Base-by-base conservation (phyloP, 768 basidiomycete species). In the Panaeolus papilionaceus region DNA sequence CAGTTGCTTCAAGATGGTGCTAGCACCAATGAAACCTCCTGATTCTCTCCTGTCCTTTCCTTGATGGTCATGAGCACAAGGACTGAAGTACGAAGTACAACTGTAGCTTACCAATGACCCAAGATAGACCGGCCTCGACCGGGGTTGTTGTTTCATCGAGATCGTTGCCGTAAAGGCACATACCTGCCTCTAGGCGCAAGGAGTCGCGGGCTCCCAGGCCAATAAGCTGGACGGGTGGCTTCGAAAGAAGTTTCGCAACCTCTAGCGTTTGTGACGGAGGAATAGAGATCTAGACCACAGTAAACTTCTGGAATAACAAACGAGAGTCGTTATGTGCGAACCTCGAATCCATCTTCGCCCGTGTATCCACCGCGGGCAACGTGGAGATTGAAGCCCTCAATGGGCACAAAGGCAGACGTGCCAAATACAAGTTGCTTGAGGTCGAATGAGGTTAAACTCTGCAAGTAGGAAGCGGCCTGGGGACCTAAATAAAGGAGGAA, bases 301-400 rank as follows among this genome's bases (percentile, higher is more conserved):
- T 67, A 44, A 66, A 64, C 42, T 23, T 33, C 18, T 67, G 28
- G 33, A 44, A 37, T 20, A 54, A 62, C 20, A 64, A 45, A 61
- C 49, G 37, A 49, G 26, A 62, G 61, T 58, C 23, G 38, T 28
- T 33, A 67, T 23, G 38, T 63, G 69, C 70, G 67, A 28, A 90
- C 95, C 85, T 99, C 98, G 71, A 99, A 99, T 0, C 98, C 98
- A 78, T 99, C 98, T 80, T 99, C 98, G 11, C 98, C 98, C 0
- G 98, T 99, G 79, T 99, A 99, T 4, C 98, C 98, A 37, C 95
- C 94, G 16, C 98, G 89, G 8, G 95, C 93, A 38, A 99, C 88
- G 75, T 99, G 95, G 40, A 94, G 85, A 74, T 89, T 90, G 71
- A 89, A 88, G 3, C 89, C 91, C 67, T 91, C 90, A 47, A 98